Evolutionary conservation across 805 yeast species (phyloP).

Genomic region (Wickerhamiella spandovensis): DNA sequence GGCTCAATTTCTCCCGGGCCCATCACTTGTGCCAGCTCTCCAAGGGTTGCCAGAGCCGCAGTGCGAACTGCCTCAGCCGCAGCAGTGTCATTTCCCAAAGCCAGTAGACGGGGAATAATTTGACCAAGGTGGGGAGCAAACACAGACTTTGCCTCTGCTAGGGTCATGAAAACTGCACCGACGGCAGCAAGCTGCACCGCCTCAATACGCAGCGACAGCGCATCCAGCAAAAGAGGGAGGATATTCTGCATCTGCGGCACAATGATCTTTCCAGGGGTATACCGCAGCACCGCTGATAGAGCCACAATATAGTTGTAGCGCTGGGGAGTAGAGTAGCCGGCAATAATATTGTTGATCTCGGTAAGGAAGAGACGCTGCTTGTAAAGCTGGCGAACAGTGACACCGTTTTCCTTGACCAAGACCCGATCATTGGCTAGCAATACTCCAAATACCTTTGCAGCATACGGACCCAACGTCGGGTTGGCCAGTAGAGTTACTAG

Average conservation of each 20-base stretch:
- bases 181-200: background rate
- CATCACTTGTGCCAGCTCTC: conserved; percentile 30
- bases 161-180: conserved; percentile 17
- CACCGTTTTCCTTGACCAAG: conserved; percentile 39
- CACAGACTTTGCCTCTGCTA: conserved; percentile 41
- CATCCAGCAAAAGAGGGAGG: conserved; percentile 59
- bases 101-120: conserved; percentile 42
- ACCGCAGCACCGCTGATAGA: conserved; percentile 51
- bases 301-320: conserved; percentile 45
- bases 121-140: conserved; percentile 41
- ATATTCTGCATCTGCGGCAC: conserved; percentile 49
- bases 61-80: conserved; percentile 39
- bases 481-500: conserved; percentile 28
- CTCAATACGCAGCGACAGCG: conserved; percentile 34
- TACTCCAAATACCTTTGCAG: conserved; percentile 48
- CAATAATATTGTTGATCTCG: conserved; percentile 42
- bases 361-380: conserved; percentile 67
- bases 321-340: conserved; percentile 32
- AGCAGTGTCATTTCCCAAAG: conserved; percentile 13
- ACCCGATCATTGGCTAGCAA: conserved; percentile 55
- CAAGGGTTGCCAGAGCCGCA: conserved; percentile 45
- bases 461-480: conserved; percentile 25
- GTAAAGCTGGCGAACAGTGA: conserved; percentile 53
- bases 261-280: conserved; percentile 49
- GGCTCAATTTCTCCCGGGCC: conserved; percentile 34